Evolutionary conservation across 495 filamentous ascomycete genomes (phyloP).

Genomic region (Usnea hakonensis): DNA sequence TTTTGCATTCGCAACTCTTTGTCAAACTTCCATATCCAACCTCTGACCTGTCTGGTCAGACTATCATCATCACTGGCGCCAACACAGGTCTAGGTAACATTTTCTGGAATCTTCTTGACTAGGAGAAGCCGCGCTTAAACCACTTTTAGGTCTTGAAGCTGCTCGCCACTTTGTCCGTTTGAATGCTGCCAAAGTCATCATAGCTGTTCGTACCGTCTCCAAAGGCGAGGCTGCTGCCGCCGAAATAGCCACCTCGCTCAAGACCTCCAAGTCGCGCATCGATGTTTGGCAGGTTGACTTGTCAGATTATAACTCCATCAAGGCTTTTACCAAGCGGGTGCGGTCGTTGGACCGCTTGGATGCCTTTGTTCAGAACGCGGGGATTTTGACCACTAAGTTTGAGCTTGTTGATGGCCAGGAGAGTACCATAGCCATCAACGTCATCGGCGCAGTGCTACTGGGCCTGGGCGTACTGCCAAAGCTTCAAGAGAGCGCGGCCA

Average conservation of each 20-base stretch:
- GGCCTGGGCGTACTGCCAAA: conserved; percentile 25
- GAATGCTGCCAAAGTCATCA: conserved; percentile 34
- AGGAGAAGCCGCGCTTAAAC: conserved; percentile 31
- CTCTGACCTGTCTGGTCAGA: conserved; percentile 30
- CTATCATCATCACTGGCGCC: conserved; percentile 45
- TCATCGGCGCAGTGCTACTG: conserved; percentile 36
- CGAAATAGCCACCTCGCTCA: conserved; percentile 27
- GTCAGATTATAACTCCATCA: conserved; percentile 27
- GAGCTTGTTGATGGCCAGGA: conserved; percentile 29
- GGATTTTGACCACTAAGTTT: conserved; percentile 23
- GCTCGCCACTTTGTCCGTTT: conserved; percentile 37
- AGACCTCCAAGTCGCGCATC: conserved; percentile 26
- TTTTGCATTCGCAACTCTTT: conserved; percentile 44
- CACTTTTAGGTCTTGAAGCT: conserved; percentile 29
- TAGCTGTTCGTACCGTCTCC: conserved; percentile 34
- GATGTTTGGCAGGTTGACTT: conserved; percentile 35
- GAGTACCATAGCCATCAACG: conserved; percentile 35
- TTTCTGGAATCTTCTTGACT: conserved; percentile 15
- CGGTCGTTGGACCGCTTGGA: conserved; percentile 28
- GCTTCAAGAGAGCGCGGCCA: conserved; percentile 16
- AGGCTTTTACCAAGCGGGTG: conserved; percentile 25
- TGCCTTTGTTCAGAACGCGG: conserved; percentile 31
- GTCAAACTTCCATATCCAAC: conserved; percentile 32
- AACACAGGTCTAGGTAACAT: conserved; percentile 46
- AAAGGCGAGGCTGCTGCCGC: conserved; percentile 38